Evolutionary conservation across 371 early-diverging fungal species (phyloP), one percentile per base, ranked within the genome.

Genomic region (Circinella umbellata): DNA sequence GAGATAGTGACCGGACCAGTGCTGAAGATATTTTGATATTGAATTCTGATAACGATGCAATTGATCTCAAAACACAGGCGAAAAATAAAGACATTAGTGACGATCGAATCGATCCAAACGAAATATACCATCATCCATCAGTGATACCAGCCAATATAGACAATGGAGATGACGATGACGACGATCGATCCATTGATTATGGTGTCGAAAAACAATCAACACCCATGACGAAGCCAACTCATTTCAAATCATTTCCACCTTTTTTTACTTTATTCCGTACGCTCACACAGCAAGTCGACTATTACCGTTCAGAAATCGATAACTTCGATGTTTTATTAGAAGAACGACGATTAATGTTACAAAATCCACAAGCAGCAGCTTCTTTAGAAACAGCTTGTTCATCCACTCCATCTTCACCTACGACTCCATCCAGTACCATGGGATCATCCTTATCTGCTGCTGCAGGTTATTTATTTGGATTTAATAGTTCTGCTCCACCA

Each of bases 211-310:
- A 64, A 20, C 69, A 71, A 35, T 74, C 68, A 7, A 46, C 63
- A 60, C 55, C 64, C 17, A 72, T 67, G 76, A 73, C 76, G 38
- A 61, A 54, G 7, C 61, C 69, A 6, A 69, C 68, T 68, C 73
- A 75, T 9, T 84, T 84, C 71, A 82, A 79, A 55, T 78, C 80
- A 8, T 85, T 81, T 68, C 87, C 87, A 9, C 83, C 83, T 8
- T 81, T 87, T 68, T 87, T 85, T 67, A 84, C 86, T 7, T 75
- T 87, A 63, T 79, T 87, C 67, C 80, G 75, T 61, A 87, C 86
- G 1, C 67, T 87, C 66, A 87, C 87, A 7, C 83, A 87, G 49
- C 86, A 87, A 66, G 83, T 87, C 60, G 84, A 83, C 54, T 87
- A 80, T 53, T 87, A 87, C 66, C 83, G 86, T 4, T 83, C 85